Percentiles rank a stretch among this genome's conserved stretches.
These are phyloP conservation scores for Angomonas deanei DNA, from an alignment of 208 protist species.

Conservation along the genomic window DNA sequence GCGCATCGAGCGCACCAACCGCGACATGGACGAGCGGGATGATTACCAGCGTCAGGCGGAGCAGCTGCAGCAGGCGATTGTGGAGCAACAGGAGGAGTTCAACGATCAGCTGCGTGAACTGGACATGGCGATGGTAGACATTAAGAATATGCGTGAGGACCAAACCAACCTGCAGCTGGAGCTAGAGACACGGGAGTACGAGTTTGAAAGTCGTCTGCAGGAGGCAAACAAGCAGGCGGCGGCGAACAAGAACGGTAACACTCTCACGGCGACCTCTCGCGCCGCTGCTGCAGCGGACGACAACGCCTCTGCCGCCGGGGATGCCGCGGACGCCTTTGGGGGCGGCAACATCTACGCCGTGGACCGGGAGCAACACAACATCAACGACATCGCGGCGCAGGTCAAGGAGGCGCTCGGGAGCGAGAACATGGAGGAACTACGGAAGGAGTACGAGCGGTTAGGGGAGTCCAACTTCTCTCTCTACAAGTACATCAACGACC, in stretches of 20 bases:
- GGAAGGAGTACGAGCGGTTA: constrained; percentile 75
- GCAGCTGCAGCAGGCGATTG: constrained; percentile 64
- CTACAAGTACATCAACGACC: constrained; percentile 96
- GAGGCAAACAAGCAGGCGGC: constrained; percentile 15
- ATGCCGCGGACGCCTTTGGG: constrained; percentile 5
- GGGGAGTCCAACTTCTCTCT: constrained; percentile 95
- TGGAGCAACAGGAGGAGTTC: constrained; percentile 79
- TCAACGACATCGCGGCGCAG: constrained; percentile 80
- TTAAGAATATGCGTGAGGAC: constrained; percentile 85
- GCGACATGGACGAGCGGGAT: constrained; percentile 94
- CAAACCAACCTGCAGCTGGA: constrained; percentile 81
- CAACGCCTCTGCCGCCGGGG: not conserved
- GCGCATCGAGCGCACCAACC: constrained; percentile 93
- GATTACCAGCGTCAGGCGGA: constrained; percentile 81
- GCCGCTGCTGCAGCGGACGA: not conserved
- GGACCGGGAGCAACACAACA: constrained; percentile 39
- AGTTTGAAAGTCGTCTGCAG: constrained; percentile 45
- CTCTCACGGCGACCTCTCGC: not conserved
- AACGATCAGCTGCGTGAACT: constrained; percentile 60
- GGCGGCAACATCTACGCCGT: constrained; percentile 34
- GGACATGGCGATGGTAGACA: constrained; percentile 81
- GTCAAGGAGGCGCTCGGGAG: constrained; percentile 72
- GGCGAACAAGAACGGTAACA: not conserved
- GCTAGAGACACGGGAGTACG: constrained; percentile 77
- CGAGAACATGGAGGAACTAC: constrained; percentile 83